These are phyloP conservation scores for Gossypium mustelinum DNA, from an alignment of 345 rosid genomes.

Conservation along the genomic window DNA sequence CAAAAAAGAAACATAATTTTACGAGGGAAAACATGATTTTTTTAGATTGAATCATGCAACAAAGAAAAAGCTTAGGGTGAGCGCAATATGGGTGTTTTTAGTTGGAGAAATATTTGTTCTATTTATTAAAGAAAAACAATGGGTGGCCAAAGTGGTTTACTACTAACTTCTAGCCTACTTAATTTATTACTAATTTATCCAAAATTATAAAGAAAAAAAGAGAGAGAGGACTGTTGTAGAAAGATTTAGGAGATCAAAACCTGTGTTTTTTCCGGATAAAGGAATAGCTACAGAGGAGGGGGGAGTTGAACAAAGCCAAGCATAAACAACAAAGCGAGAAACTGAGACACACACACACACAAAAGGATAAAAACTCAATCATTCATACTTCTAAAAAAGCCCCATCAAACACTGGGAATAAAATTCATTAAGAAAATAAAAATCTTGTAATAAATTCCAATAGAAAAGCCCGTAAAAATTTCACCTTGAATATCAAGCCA, in stretches of 20 bases:
- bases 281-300: slow-evolving; percentile 21
- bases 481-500: background rate
- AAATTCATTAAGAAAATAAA: background rate
- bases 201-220: background rate
- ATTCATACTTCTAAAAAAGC: background rate
- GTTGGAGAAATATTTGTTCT: background rate
- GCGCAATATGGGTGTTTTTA: background rate
- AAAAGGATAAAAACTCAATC: background rate
- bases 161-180: background rate
- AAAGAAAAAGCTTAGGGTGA: background rate
- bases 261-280: slow-evolving; percentile 5
- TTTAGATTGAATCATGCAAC: too few relatives aligned
- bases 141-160: background rate
- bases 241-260: slow-evolving; percentile 32
- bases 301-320: slow-evolving; percentile 22
- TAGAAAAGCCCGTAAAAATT: background rate
- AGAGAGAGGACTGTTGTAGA: slow-evolving; percentile 36
- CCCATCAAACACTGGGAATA: background rate
- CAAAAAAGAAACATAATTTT: too few relatives aligned
- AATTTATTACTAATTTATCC: background rate
- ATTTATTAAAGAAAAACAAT: background rate
- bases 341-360: background rate
- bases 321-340: background rate
- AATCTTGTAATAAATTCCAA: background rate
- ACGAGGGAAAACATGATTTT: too few relatives aligned